phyloP scores from a whole-genome alignment of 371 early-diverging fungal species.

The Mortierella sp. region DNA sequence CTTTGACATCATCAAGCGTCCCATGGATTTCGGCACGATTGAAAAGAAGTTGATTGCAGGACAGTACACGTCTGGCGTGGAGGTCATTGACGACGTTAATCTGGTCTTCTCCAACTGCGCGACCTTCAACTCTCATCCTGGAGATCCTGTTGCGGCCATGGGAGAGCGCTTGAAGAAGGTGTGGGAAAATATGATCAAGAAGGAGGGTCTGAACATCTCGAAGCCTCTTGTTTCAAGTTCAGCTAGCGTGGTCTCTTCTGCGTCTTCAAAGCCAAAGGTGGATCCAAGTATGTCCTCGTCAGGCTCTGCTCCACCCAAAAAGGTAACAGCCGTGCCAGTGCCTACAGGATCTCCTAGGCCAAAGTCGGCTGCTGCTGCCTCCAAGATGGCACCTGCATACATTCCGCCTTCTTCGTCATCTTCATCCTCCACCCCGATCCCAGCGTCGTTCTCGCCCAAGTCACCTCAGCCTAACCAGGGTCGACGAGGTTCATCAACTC shows the following conservation, averaged over 20 bases:
- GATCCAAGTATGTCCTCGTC: conserved; percentile 10
- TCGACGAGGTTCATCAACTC: conserved; percentile 39
- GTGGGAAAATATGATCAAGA: conserved; percentile 42
- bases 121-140: conserved; percentile 43
- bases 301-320: conserved; percentile 1
- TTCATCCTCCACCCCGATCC: conserved; percentile 5
- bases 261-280: conserved; percentile 12
- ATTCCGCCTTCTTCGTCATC: conserved; percentile 31
- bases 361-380: conserved; percentile 24
- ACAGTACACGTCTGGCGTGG: conserved; percentile 57
- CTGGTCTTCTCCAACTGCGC: conserved; percentile 67
- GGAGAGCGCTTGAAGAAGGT: conserved; percentile 35
- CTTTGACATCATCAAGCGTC: conserved; percentile 85
- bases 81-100: conserved; percentile 61
- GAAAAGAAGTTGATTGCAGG: conserved; percentile 70
- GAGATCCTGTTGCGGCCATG: conserved; percentile 41
- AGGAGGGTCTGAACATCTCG: conserved; percentile 35
- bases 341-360: conserved; percentile 11
- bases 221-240: conserved; percentile 5
- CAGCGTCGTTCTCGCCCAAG: conserved; percentile 6
- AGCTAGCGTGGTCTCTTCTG: neutral
- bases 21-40: conserved; percentile 98
- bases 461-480: conserved; percentile 16
- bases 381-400: conserved; percentile 45
- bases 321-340: neutral